phyloP scores from a whole-genome alignment of 371 early-diverging fungal species.

The Capillidium heterosporum region DNA sequence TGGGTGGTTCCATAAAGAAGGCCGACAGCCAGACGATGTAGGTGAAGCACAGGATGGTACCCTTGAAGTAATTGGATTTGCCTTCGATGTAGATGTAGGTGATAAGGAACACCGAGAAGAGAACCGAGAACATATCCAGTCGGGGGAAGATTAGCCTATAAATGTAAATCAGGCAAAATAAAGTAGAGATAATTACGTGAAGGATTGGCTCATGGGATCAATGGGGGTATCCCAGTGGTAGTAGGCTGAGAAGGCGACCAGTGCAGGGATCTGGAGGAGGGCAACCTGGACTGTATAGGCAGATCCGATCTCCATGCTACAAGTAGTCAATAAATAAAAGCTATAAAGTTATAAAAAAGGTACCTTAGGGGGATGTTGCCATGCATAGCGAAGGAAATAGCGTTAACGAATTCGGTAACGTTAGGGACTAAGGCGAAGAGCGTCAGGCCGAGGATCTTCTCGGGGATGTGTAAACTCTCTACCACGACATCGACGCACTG shows the following conservation, averaged over 20 bases:
- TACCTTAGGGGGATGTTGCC: constrained; percentile 79
- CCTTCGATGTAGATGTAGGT: constrained; percentile 86
- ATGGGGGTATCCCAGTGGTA: constrained; percentile 27
- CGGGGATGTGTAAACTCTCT: constrained; percentile 38
- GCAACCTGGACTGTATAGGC: constrained; percentile 92
- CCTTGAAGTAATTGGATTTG: constrained; percentile 89
- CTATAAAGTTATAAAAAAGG: neutral
- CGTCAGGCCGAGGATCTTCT: constrained; percentile 81
- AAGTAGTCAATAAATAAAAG: neutral
- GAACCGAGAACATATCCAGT: constrained; percentile 71
- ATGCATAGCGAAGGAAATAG: constrained; percentile 82
- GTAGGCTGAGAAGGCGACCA: constrained; percentile 69
- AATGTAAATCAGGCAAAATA: constrained; percentile 3
- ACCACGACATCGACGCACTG: constrained; percentile 56
- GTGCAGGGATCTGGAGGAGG: constrained; percentile 81
- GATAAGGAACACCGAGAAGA: constrained; percentile 75
- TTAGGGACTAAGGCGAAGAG: constrained; percentile 88
- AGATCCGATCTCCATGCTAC: constrained; percentile 82
- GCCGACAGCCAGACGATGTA: constrained; percentile 65
- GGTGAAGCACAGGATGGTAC: constrained; percentile 67
- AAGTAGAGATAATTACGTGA: constrained; percentile 17
- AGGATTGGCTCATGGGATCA: constrained; percentile 14
- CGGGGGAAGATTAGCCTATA: constrained; percentile 81
- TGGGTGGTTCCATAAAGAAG: constrained; percentile 35
- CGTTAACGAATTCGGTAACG: constrained; percentile 93